These are phyloP conservation scores for Penicillium pancosmium DNA, from an alignment of 495 filamentous ascomycete species.

Conservation along the genomic window DNA sequence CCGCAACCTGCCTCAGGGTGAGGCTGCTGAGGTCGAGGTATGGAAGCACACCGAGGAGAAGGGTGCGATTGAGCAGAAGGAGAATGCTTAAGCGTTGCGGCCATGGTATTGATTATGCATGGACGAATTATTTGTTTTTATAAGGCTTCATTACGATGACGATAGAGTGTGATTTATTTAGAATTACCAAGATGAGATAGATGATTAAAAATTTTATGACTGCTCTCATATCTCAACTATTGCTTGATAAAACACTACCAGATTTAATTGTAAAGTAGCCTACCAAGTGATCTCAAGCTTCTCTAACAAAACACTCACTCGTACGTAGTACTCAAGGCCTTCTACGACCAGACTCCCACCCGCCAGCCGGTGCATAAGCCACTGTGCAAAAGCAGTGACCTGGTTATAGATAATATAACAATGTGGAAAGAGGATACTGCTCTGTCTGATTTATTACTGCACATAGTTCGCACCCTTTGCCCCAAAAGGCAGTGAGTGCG, in stretches of 20 bases:
- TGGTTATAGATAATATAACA: too few species aligned
- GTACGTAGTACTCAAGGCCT: too few species aligned
- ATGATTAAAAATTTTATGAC: background rate
- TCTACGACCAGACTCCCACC: too few species aligned
- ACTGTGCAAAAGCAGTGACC: too few species aligned
- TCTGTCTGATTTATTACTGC: too few species aligned
- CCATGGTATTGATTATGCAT: background rate
- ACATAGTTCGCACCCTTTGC: too few species aligned
- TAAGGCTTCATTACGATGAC: background rate
- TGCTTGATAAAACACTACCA: slow-evolving; percentile 28
- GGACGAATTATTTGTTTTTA: background rate
- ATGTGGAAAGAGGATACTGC: too few species aligned
- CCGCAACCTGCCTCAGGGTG: slow-evolving; percentile 31
- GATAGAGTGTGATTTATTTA: background rate
- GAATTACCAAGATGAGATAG: background rate
- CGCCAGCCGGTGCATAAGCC: too few species aligned
- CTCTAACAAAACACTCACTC: too few species aligned
- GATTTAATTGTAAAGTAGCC: too few species aligned
- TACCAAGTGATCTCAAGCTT: too few species aligned
- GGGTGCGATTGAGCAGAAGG: slow-evolving; percentile 15
- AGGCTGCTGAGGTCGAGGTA: slow-evolving; percentile 21
- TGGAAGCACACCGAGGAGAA: slow-evolving; percentile 12
- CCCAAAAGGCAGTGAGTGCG: too few species aligned
- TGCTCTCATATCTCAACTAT: background rate
- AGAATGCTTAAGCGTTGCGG: slow-evolving; percentile 6